Base-by-base conservation (phyloP, 768 basidiomycete genomes). In the Mycena floridula region DNA sequence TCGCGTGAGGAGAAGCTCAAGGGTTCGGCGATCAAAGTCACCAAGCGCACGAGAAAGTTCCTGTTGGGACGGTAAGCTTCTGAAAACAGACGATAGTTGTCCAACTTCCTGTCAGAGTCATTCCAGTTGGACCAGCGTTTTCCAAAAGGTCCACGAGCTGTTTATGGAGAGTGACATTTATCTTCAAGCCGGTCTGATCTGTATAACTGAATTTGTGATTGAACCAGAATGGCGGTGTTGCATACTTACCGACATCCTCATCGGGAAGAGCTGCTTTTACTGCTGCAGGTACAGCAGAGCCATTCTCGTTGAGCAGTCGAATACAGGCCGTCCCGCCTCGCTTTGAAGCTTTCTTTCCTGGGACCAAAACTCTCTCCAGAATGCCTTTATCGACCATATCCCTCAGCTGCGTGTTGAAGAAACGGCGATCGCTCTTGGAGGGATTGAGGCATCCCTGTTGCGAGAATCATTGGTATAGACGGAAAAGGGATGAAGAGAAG, bases 401-500 rank as follows among this genome's bases (percentile, higher is more conserved):
- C 2, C 80, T 76, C 32, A 92, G 66, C 36, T 89, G 73, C 25
- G 74, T 77, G 55, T 82, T 79, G 59, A 93, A 89, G 55, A 90
- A 89, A 12, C 89, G 77, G n/a, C 89, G 76, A 52, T 90, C 83
- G 4, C 77, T 77, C 60, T 82, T 87, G 4, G 76, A 80, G 25
- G 86, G 87, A 57, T 82, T 81, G 18, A 68, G 53, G 58, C 89
- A 89, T 2, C 89, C 89, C 89, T 92, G 46, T 4, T n/a, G n/a
- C n/a, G n/a, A n/a, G n/a, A n/a, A n/a, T n/a, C n/a, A n/a, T n/a
- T n/a, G n/a, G n/a, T n/a, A n/a, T n/a, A n/a, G n/a, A n/a, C n/a
- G n/a, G n/a, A n/a, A n/a, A n/a, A n/a, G n/a, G n/a, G n/a, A n/a
- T n/a, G n/a, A n/a, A 43, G 35, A 43, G 9, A 9, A 36, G 25